Conservation (phyloP, 1,284 basidiomycete species). For the Heterobasidion annosum region DNA sequence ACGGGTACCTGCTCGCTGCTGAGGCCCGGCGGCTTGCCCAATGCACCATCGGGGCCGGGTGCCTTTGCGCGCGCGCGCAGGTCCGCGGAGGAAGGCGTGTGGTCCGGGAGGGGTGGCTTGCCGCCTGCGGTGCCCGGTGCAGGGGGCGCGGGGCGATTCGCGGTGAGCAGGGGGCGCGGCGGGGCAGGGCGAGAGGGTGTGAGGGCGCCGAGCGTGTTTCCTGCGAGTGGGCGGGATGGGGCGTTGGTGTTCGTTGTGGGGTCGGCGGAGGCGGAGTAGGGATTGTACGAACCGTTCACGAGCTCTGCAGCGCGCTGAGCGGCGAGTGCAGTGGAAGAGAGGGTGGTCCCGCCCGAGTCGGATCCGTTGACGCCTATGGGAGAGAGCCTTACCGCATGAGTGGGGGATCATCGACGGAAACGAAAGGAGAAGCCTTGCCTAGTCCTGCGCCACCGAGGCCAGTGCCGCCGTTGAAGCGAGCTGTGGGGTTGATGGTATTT, state of each 20-base stretch:
- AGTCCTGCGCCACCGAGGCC: slow-evolving; percentile 65
- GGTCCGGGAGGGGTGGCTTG: slow-evolving; percentile 35
- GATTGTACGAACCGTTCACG: slow-evolving; percentile 48
- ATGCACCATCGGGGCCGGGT: slow-evolving; percentile 27
- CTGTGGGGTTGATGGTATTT: slow-evolving; percentile 20
- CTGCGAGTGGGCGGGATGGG: background rate
- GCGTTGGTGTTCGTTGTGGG: slow-evolving; percentile 18
- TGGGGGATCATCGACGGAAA: slow-evolving; percentile 19
- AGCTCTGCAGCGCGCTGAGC: slow-evolving; percentile 44
- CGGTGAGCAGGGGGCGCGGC: slow-evolving; percentile 38
- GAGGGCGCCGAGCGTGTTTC: background rate
- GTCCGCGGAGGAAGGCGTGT: slow-evolving; percentile 54
- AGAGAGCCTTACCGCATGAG: slow-evolving; percentile 44
- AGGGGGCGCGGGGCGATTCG: slow-evolving; percentile 40
- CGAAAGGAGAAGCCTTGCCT: slow-evolving; percentile 34
- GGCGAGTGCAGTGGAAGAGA: background rate
- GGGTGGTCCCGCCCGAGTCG: background rate
- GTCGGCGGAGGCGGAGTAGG: slow-evolving; percentile 16
- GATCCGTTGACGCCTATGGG: slow-evolving; percentile 36
- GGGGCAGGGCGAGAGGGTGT: slow-evolving; percentile 46
- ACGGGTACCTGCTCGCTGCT: slow-evolving; percentile 20
- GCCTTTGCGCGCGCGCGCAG: slow-evolving; percentile 52
- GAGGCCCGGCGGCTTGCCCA: slow-evolving; percentile 23
- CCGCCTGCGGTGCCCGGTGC: slow-evolving; percentile 17
- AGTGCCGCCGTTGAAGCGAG: slow-evolving; percentile 79